These are phyloP conservation scores for Fraxinus angustifolia DNA, from an alignment of 305 asterid genomes.

Conservation along the genomic window DNA sequence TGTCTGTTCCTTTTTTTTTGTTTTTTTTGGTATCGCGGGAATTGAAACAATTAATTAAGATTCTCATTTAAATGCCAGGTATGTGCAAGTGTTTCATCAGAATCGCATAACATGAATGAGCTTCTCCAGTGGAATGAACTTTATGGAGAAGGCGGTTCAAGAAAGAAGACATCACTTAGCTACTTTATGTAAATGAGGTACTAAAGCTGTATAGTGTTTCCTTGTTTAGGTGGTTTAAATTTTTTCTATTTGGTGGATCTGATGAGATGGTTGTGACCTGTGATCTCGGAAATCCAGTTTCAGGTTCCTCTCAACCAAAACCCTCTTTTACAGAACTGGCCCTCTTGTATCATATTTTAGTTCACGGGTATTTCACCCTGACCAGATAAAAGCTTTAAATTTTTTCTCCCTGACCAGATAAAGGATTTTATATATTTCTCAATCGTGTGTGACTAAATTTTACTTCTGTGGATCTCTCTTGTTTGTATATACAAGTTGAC, in stretches of 20 bases:
- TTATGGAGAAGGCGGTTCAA: constrained; percentile 77
- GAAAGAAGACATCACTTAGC: constrained; percentile 61
- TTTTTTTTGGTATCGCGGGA: neutral
- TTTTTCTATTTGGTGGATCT: neutral
- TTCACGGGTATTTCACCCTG: constrained; percentile 16
- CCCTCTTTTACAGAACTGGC: constrained; percentile 10
- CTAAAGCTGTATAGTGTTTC: constrained; percentile 21
- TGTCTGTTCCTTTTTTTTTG: neutral
- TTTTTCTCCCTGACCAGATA: neutral
- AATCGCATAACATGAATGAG: constrained; percentile 63
- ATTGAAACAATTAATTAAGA: neutral
- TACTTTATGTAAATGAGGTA: constrained; percentile 55
- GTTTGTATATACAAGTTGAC: constrained; percentile 27
- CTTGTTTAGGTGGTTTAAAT: constrained; percentile 2
- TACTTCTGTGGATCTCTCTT: neutral
- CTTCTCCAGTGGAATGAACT: constrained; percentile 73
- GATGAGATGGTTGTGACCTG: constrained; percentile 27
- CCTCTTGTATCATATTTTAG: constrained; percentile 34
- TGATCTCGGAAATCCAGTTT: constrained; percentile 25
- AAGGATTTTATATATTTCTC: constrained; percentile 4
- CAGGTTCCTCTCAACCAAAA: constrained; percentile 33
- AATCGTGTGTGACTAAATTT: constrained; percentile 17
- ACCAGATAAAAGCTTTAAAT: constrained; percentile 5
- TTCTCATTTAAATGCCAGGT: constrained; percentile 40
- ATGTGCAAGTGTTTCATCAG: constrained; percentile 69